Evolutionary conservation across 441 rosid genomes (phyloP).

Genomic region (Biscutella auriculata): DNA sequence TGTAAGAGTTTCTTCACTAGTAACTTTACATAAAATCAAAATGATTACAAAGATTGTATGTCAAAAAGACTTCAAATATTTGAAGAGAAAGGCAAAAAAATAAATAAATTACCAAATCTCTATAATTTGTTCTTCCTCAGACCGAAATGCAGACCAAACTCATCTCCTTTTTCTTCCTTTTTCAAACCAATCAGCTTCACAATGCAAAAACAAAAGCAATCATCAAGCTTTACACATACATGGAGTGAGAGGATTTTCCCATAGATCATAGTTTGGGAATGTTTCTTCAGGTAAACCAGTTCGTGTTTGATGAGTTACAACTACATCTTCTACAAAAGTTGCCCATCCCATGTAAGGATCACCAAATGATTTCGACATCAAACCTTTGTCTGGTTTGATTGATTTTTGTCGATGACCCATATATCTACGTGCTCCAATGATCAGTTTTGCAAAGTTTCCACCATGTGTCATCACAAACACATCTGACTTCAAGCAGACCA

Average conservation of each 20-base stretch:
- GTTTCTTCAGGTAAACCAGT: conserved; percentile 97
- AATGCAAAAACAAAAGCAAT: conserved; percentile 1
- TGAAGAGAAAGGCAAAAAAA: not conserved
- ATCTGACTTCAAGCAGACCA: conserved; percentile 93
- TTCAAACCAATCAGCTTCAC: too few species aligned
- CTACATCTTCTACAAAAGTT: conserved; percentile 82
- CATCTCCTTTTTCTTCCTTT: not conserved
- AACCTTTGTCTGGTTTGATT: conserved; percentile 95
- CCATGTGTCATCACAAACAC: conserved; percentile 99
- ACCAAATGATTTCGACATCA: conserved; percentile 95
- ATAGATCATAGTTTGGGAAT: conserved; percentile 89
- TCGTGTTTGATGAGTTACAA: conserved; percentile 84
- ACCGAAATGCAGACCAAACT: conserved; percentile 22
- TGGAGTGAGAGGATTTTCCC: conserved; percentile 98
- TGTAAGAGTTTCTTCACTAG: conserved; percentile 12
- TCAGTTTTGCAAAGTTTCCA: conserved; percentile 94
- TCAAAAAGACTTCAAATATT: not conserved
- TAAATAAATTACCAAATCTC: conserved; percentile 14
- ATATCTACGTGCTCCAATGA: conserved; percentile 89
- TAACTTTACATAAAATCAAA: conserved; percentile 25
- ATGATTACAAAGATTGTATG: conserved; percentile 18
- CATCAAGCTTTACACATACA: conserved; percentile 95
- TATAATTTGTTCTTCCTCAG: conserved; percentile 17
- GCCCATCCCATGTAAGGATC: conserved; percentile 99
- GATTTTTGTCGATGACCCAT: conserved; percentile 91